phyloP scores from a whole-genome alignment of 208 protist genomes.

The Leishmania mexicana region DNA sequence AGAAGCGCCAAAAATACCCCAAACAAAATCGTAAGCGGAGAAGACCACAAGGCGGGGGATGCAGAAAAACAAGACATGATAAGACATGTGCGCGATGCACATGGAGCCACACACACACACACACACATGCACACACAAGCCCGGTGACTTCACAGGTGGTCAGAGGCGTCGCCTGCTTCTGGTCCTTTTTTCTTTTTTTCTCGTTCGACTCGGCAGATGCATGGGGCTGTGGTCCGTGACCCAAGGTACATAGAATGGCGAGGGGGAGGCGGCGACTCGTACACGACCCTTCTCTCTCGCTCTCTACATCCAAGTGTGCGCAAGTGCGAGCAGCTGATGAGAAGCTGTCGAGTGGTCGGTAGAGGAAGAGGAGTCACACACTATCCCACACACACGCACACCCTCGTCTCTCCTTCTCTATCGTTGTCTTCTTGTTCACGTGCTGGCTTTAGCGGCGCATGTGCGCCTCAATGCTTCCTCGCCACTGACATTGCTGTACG shows the following conservation, averaged over 20 bases:
- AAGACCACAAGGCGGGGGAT: too few species aligned
- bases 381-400: background rate
- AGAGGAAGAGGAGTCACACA: conserved; percentile 3
- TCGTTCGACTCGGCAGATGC: background rate
- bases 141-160: background rate
- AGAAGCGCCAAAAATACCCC: background rate
- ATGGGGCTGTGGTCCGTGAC: background rate
- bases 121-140: background rate
- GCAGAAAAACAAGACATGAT: background rate
- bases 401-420: background rate
- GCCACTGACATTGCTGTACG: background rate
- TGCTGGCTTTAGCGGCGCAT: background rate
- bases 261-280: too few species aligned
- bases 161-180: background rate
- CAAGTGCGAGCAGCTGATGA: background rate
- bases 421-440: background rate
- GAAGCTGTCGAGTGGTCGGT: background rate
- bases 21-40: background rate
- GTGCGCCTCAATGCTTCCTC: background rate
- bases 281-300: background rate
- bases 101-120: background rate
- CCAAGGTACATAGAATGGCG: background rate
- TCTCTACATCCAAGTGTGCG: too few species aligned
- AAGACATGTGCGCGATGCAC: background rate
- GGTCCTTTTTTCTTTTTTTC: background rate